Conservation (phyloP, 805 yeast genomes). For the Pichia cabralensis region DNA sequence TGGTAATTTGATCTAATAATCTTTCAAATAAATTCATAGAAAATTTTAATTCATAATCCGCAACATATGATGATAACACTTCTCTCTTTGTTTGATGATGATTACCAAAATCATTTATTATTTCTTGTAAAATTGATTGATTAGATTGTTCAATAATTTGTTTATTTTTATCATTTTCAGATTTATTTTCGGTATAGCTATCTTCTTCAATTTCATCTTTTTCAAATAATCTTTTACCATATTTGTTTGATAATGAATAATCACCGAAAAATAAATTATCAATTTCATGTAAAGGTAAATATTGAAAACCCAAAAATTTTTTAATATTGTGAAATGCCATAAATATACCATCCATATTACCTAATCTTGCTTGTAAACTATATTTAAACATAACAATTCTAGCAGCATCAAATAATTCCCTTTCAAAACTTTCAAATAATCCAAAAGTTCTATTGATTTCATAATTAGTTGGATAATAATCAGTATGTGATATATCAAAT, state of each 20-base stretch:
- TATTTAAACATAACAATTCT: slow-evolving; percentile 75
- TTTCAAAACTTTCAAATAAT: slow-evolving; percentile 64
- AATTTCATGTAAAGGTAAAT: slow-evolving; percentile 63
- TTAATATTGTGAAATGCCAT: slow-evolving; percentile 82
- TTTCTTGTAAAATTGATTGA: slow-evolving; percentile 10
- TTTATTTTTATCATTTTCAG: neutral
- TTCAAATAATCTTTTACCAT: too few relatives aligned
- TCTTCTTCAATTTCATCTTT: slow-evolving; percentile 1
- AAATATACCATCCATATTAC: slow-evolving; percentile 94
- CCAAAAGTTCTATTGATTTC: slow-evolving; percentile 57
- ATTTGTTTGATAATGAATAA: neutral
- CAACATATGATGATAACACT: slow-evolving; percentile 38
- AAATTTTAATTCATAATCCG: slow-evolving; percentile 56
- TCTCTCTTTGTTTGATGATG: slow-evolving; percentile 26
- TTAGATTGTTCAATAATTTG: slow-evolving; percentile 1
- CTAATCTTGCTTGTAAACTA: slow-evolving; percentile 84
- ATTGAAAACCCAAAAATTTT: slow-evolving; percentile 82
- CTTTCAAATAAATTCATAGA: slow-evolving; percentile 45
- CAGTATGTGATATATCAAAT: slow-evolving; percentile 52
- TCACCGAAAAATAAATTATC: slow-evolving; percentile 52
- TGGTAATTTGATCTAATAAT: slow-evolving; percentile 30
- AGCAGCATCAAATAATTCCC: slow-evolving; percentile 69
- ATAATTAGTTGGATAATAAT: slow-evolving; percentile 52
- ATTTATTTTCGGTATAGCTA: slow-evolving; percentile 4
- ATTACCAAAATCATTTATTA: slow-evolving; percentile 20